phyloP scores from a whole-genome alignment of 2,329 filamentous ascomycete genomes.

The Aspergillus novoparasiticus region DNA sequence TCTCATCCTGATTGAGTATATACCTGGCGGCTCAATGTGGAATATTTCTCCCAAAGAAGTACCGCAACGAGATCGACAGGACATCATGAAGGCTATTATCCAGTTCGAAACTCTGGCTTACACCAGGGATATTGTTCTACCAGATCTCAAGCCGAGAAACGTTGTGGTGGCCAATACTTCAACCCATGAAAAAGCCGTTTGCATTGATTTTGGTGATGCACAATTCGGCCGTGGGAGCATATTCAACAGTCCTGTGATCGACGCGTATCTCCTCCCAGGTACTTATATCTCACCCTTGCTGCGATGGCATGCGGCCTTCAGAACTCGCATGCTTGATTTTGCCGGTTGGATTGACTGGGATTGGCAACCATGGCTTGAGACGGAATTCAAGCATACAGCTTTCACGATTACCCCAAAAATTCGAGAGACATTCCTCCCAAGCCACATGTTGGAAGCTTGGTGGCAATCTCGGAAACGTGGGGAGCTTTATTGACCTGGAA shows the following conservation, averaged over 20 bases:
- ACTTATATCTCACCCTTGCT: constrained; percentile 24
- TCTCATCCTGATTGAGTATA: constrained; percentile 27
- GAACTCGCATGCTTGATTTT: constrained; percentile 10
- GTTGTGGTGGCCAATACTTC: constrained; percentile 14
- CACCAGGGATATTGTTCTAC: constrained; percentile 16
- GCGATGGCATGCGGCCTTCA: constrained; percentile 15
- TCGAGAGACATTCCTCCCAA: constrained; percentile 8
- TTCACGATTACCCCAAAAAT: constrained; percentile 22
- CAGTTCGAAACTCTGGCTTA: constrained; percentile 24
- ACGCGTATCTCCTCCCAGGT: constrained; percentile 12
- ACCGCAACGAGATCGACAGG: constrained; percentile 16
- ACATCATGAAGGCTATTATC: constrained; percentile 23
- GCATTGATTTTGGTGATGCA: constrained; percentile 22
- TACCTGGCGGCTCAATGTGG: constrained; percentile 21
- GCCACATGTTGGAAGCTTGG: not conserved
- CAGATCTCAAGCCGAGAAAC: constrained; percentile 21
- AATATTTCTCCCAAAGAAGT: constrained; percentile 14
- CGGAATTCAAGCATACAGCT: constrained; percentile 23
- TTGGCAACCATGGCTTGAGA: constrained; percentile 23
- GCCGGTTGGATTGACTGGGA: constrained; percentile 28
- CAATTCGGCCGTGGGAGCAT: constrained; percentile 16
- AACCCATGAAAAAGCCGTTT: constrained; percentile 11
- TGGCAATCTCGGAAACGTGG: not conserved
- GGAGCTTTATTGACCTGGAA: not conserved
- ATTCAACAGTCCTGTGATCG: constrained; percentile 13